Conservation (phyloP, 352 stramenopile genomes). For the Phytophthora citrophthora region DNA sequence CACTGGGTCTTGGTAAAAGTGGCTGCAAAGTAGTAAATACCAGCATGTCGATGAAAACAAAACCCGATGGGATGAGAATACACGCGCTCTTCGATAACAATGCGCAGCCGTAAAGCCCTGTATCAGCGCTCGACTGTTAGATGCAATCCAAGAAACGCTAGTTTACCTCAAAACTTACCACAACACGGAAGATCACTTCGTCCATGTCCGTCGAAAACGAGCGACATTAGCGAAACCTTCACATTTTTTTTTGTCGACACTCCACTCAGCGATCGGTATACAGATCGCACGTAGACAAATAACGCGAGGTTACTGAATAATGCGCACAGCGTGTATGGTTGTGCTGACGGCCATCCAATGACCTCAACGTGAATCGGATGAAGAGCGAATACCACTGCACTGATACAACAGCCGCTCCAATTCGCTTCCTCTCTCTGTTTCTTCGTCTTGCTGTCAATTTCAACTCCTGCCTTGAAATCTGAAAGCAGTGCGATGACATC, state of each 20-base stretch:
- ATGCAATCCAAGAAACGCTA: background rate
- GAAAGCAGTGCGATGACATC: constrained; percentile 27
- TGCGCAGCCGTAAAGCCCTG: constrained; percentile 45
- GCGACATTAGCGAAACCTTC: constrained; percentile 1
- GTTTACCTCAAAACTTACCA: constrained; percentile 3
- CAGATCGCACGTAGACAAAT: constrained; percentile 28
- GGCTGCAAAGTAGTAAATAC: constrained; percentile 19
- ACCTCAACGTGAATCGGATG: constrained; percentile 76
- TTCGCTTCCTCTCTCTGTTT: constrained; percentile 1
- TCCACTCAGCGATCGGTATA: constrained; percentile 12
- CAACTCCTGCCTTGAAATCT: background rate
- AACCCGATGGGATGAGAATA: constrained; percentile 45
- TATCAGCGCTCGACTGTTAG: background rate
- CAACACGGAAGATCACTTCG: constrained; percentile 20
- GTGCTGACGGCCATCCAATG: constrained; percentile 69
- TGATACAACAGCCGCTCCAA: constrained; percentile 44
- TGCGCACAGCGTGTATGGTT: constrained; percentile 66
- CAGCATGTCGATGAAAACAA: constrained; percentile 48
- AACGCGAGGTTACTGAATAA: constrained; percentile 60
- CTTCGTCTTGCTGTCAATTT: background rate
- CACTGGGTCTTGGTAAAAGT: constrained; percentile 7
- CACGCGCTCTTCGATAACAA: constrained; percentile 66
- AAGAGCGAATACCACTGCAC: constrained; percentile 54
- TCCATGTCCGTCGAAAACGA: constrained; percentile 9
- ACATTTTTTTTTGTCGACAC: background rate